A percentile compares a stretch with the other conserved stretches of the same genome.
Evolutionary conservation across 2,329 filamentous ascomycete species (phyloP).

Genomic region (Colletotrichum paranaense): DNA sequence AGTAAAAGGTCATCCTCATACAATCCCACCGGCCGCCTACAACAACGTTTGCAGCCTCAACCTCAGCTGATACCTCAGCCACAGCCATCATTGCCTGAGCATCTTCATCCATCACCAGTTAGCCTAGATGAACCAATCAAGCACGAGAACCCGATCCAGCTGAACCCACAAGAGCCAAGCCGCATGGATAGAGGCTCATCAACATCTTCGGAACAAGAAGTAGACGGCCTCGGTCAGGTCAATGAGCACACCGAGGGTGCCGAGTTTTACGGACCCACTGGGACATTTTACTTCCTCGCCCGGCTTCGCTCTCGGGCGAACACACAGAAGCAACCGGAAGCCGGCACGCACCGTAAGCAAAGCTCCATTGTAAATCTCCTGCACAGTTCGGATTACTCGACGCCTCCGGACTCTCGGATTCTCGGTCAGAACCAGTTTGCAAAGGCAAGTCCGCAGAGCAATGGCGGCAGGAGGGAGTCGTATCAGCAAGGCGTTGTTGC

Average conservation of each 20-base stretch:
- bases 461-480: neutral
- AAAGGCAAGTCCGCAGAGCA: conserved; percentile 18
- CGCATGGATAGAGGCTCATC: conserved; percentile 11
- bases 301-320: conserved; percentile 31
- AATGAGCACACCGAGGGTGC: conserved; percentile 35
- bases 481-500: neutral
- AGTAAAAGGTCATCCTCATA: conserved; percentile 1
- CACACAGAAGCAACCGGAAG: conserved; percentile 11
- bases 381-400: conserved; percentile 38
- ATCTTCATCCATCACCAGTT: conserved; percentile 20
- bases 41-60: conserved; percentile 13
- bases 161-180: neutral
- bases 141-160: neutral
- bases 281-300: conserved; percentile 34
- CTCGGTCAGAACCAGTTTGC: conserved; percentile 6
- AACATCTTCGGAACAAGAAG: conserved; percentile 26
- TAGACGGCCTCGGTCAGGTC: conserved; percentile 30
- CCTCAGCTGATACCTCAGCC: neutral
- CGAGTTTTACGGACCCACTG: conserved; percentile 35
- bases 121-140: conserved; percentile 30
- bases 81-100: neutral
- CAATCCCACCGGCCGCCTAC: neutral
- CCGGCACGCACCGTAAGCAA: neutral
- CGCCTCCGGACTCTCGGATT: conserved; percentile 23
- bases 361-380: conserved; percentile 37